Evolutionary conservation across 2,329 filamentous ascomycete species (phyloP), one percentile per base, ranked within the genome.

Genomic region (Pseudomassariella vexata): DNA sequence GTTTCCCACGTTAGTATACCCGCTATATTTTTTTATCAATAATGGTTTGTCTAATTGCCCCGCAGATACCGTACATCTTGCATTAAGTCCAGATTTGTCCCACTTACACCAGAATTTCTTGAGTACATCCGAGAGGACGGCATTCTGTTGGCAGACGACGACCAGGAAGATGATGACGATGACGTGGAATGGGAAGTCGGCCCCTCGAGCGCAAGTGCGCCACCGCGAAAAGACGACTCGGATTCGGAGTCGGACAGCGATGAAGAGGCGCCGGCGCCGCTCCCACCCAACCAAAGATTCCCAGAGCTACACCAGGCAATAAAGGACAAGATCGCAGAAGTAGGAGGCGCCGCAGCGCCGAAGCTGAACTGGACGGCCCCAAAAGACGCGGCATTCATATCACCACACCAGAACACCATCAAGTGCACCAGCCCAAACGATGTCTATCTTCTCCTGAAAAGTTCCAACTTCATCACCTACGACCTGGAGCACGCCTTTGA

Each of bases 301-400:
- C 61, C 79, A 7, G 82, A 85, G 21, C 73, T 89, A 3, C 92
- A 98, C 57, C 66, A 78, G 26, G 61, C 73, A 35, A 87, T 98
- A 56, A 82, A 81, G 54, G 66, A 76, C 16, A 84, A 76, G 24
- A 95, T 98, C 40, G 60, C 68, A 9, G 83, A 89, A 47, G 73
- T 96, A 1, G 89, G 86, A 11, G 90, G 90, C 37, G 78, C 81
- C 38, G 89, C 95, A 7, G 81, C 84, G 2, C 92, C 92, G 1
- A 98, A 98, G 60, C 66, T 98, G 28, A 96, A 96, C 64, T 98
- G 92, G 92, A 95, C 89, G 5, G 82, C 88, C 4, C 92, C 92
- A 4, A 95, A 95, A 57, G 92, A 98, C 54, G 92, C 92, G 7
- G 86, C 85, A 15, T 95, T 88, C 83, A 95, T 98, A 58, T 78